phyloP scores from a whole-genome alignment of 345 rosid species.

The Salix arbutifolia region DNA sequence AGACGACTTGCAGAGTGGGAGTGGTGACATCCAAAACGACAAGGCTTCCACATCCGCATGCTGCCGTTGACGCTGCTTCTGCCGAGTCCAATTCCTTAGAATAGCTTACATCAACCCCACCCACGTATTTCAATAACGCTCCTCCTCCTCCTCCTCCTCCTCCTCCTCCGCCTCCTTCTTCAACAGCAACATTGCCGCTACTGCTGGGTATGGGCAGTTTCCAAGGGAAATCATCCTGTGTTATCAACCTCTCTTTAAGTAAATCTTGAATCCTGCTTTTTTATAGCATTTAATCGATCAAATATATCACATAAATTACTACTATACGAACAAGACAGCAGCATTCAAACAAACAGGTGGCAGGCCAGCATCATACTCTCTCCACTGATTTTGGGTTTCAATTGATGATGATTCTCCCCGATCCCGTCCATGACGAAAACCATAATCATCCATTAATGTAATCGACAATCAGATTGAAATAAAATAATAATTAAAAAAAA shows the following conservation, averaged over 20 bases:
- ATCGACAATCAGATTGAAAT: no score
- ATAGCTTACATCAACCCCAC: conserved; percentile 89
- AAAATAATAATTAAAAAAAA: no score
- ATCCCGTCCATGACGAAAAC: no score
- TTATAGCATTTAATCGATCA: no score
- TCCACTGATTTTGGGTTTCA: no score
- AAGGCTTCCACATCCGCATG: conserved; percentile 17
- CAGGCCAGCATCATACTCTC: no score
- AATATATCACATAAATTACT: no score
- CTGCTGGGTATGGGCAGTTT: conserved; percentile 19
- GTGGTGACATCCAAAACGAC: conserved; percentile 60
- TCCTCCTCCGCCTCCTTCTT: no score
- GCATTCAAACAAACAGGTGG: no score
- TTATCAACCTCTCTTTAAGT: conserved; percentile 56
- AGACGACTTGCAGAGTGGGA: conserved; percentile 36
- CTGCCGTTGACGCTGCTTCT: conserved; percentile 49
- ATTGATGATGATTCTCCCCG: no score
- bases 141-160: conserved; percentile 19
- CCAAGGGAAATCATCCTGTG: conserved; percentile 69
- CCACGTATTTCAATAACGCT: conserved; percentile 55
- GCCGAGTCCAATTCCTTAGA: conserved; percentile 57
- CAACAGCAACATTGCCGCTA: not conserved
- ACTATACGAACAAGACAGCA: no score
- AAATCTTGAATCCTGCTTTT: conserved; percentile 48
- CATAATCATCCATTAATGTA: no score